These are phyloP conservation scores for Coemansia sp. DNA, from an alignment of 192 early-diverging fungal species.

Conservation along the genomic window DNA sequence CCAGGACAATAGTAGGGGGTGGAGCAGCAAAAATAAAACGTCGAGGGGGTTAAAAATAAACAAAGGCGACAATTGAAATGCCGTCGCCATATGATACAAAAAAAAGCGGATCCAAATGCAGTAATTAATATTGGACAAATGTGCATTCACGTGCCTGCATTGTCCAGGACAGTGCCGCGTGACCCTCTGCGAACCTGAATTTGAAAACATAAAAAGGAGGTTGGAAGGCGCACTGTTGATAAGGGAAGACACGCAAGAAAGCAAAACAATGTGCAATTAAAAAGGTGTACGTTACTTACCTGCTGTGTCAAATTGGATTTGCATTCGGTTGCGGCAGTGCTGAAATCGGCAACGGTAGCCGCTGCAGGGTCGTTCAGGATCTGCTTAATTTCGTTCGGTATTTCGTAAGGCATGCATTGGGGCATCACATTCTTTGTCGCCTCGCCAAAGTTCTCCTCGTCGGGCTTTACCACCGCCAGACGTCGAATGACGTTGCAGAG, in stretches of 20 bases:
- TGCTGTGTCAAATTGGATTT: slow-evolving; percentile 14
- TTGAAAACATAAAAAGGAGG: background rate
- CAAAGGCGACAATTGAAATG: background rate
- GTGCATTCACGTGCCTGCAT: slow-evolving; percentile 18
- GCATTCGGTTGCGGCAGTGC: slow-evolving; percentile 4
- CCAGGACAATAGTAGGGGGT: slow-evolving; percentile 1
- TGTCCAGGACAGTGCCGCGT: slow-evolving; percentile 13
- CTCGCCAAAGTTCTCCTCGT: slow-evolving; percentile 90
- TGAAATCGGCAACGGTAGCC: slow-evolving; percentile 9
- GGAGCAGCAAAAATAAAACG: background rate
- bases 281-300: slow-evolving; percentile 16
- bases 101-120: background rate
- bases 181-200: slow-evolving; percentile 5
- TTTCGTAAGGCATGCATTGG: slow-evolving; percentile 62
- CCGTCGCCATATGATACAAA: background rate
- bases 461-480: slow-evolving; percentile 57
- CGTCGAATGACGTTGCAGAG: slow-evolving; percentile 63
- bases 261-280: background rate
- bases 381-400: slow-evolving; percentile 18
- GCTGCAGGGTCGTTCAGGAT: slow-evolving; percentile 44
- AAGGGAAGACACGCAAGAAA: background rate
- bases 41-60: background rate
- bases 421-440: slow-evolving; percentile 63
- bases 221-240: background rate
- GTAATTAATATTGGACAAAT: slow-evolving; percentile 20